Base-by-base conservation (phyloP, 306 rosid genomes). In the Elaeagnus macrophylla region DNA sequence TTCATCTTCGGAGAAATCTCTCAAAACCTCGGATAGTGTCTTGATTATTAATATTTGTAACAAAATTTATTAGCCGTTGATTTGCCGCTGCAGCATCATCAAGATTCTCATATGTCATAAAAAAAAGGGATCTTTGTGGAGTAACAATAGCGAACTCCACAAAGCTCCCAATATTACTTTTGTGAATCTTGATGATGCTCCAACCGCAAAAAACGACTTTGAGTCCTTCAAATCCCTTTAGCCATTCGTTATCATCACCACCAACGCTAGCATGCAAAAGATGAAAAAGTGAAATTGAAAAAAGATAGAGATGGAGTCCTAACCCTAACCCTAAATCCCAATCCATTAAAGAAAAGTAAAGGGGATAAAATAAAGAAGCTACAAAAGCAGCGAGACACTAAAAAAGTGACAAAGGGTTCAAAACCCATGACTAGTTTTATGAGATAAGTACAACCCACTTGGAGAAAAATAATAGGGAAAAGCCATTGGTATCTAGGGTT, bases 21-120 rank as follows among this genome's bases (percentile, higher is more conserved):
- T 25, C 32, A 5, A 25, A 25, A 25, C 32, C 32, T 25, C 2
- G 32, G 41, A 7, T 7, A 36, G 32, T 39, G 17, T 49, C 32
- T 25, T 25, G 32, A 25, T 25, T 56, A 32, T 19, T 11, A 40
- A 37, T 9, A 46, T 57, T n/a, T 37, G 7, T 16, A 17, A 12
- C 2, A 12, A 36, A 19, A 39, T n/a, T 43, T 11, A 10, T 36
- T 60, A 77, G 78, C 63, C 78, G 56, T 54, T 60, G 42, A 56
- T 65, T 82, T 80, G 95, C 94, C 48, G 93, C 84, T 86, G 97
- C 95, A 86, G 96, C 97, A 91, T 91, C 97, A 91, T 91, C 97
- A 86, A 91, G 97, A 91, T 86, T 91, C 97, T 84, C 96, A 86
- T 19, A 41, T 41, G 42, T 62, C 61, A 64, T 62, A 70, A 58